Evolutionary conservation across 164 flowering plant genomes (phyloP), one percentile per base, ranked within the genome.

Genomic region (Saururus chinensis): DNA sequence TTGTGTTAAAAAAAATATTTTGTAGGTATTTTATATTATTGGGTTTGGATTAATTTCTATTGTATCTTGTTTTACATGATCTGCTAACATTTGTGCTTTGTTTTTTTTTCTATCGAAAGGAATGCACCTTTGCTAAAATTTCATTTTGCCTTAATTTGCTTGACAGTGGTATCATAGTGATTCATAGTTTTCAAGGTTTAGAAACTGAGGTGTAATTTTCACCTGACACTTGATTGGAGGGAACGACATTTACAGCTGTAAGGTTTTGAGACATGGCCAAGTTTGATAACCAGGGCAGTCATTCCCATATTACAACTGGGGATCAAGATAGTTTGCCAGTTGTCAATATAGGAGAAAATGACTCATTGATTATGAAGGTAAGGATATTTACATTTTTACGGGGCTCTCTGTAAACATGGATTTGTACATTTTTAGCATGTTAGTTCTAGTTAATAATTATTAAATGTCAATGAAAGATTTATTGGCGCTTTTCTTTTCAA

Each of bases 1-100:
- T 1, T 42, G 14, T 54, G 2, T 6, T 19, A 53, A 21, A 22
- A 23, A 19, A 23, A 30, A 17, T 1, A 19, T 53, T 30, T 59
- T 79, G 81, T 89, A 92, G 98, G 75, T 89, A 22, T 92, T 92
- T 71, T 92, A 85, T 79, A 66, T 92, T 68, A 66, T 87, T 71
- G 98, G 98, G 20, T 92, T 89, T 64, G 96, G 69, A 20, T 71
- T 89, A 30, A 6, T 30, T 30, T 30, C 2, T 30, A 30, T 30
- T 30, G 4, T 6, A 30, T 30, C 6, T 30, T 30, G 37, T 6
- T 2, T 30, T 2, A 2, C 37, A 30, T 6, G 37, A 30, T 6
- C 37, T 6, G 6, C 37, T 6, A 6, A 2, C 37, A 30, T 30
- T 30, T 30, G 37, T 30, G 37, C 37, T 30, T 30, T 30, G 37